A percentile compares a stretch with the other conserved stretches of the same genome.
Evolutionary conservation across 2,329 filamentous ascomycete genomes (phyloP).

Genomic region (Myriosclerotinia scirpicola): DNA sequence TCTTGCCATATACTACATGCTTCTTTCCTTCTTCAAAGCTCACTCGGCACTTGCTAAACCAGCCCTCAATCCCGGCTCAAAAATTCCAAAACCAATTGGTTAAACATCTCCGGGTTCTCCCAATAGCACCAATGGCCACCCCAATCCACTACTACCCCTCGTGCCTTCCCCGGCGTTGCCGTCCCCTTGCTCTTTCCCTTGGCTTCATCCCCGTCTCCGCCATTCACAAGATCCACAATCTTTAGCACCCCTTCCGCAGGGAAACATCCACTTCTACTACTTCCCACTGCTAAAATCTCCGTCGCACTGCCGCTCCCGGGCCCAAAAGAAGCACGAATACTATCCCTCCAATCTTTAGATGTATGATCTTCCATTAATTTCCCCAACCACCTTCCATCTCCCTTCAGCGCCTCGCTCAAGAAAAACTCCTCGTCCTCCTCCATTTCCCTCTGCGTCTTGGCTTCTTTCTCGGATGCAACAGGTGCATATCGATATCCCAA

Average conservation of each 20-base stretch:
- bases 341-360: constrained; percentile 37
- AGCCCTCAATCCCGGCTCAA: constrained; percentile 20
- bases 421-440: constrained; percentile 38
- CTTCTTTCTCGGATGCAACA: constrained; percentile 24
- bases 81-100: constrained; percentile 33
- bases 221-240: constrained; percentile 38
- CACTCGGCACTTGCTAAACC: neutral
- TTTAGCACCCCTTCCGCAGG: constrained; percentile 37
- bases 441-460: neutral
- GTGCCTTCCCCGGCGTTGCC: constrained; percentile 25
- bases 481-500: constrained; percentile 37
- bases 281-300: constrained; percentile 38
- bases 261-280: constrained; percentile 40
- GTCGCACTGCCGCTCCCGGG: constrained; percentile 28
- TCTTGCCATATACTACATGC: neutral
- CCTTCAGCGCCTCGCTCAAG: constrained; percentile 37
- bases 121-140: constrained; percentile 42
- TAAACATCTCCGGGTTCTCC: constrained; percentile 38
- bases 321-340: constrained; percentile 35
- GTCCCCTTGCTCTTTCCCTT: too few species aligned
- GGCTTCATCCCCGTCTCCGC: constrained; percentile 17
- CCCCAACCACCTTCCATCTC: constrained; percentile 37
- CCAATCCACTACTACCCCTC: constrained; percentile 36
- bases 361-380: constrained; percentile 42
- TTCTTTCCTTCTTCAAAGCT: neutral